Percentiles rank a stretch among this genome's conserved stretches.
These are phyloP conservation scores for Dalbergia cultrata DNA, from an alignment of 306 rosid species.

Conservation along the genomic window DNA sequence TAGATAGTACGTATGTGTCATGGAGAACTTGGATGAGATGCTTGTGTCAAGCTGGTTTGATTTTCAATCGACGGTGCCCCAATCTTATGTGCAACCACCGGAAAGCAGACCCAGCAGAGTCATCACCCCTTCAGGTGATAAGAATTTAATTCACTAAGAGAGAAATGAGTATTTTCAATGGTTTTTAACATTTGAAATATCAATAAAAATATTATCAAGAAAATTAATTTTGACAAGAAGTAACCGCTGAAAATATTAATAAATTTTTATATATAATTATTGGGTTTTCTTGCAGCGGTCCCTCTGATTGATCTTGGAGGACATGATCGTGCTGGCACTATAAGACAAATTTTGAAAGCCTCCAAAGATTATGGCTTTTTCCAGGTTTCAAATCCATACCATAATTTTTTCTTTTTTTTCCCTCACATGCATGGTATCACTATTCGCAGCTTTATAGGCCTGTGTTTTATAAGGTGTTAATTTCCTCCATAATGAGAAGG, in stretches of 20 bases:
- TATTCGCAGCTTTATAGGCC: background rate
- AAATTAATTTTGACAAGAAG: no score
- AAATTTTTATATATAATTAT: no score
- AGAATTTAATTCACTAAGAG: no score
- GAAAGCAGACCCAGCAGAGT: conserved; percentile 51
- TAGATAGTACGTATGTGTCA: background rate
- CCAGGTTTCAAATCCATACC: conserved; percentile 54
- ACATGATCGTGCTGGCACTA: conserved; percentile 43
- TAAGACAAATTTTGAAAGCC: conserved; percentile 57
- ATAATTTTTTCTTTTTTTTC: background rate
- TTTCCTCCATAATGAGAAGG: background rate
- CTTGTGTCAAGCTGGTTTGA: conserved; percentile 53
- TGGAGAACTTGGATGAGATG: conserved; percentile 49
- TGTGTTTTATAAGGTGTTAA: background rate
- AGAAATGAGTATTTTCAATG: no score
- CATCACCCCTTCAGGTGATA: background rate
- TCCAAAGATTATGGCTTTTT: conserved; percentile 72
- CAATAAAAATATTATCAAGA: no score
- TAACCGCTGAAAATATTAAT: no score
- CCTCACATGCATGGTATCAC: background rate
- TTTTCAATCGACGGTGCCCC: conserved; percentile 47
- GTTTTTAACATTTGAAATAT: no score
- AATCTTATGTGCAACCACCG: conserved; percentile 53
- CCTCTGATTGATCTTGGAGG: conserved; percentile 65
- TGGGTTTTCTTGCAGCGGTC: conserved; percentile 5